Base-by-base conservation (phyloP, 805 yeast species). In the Hanseniaspora guilliermondii region DNA sequence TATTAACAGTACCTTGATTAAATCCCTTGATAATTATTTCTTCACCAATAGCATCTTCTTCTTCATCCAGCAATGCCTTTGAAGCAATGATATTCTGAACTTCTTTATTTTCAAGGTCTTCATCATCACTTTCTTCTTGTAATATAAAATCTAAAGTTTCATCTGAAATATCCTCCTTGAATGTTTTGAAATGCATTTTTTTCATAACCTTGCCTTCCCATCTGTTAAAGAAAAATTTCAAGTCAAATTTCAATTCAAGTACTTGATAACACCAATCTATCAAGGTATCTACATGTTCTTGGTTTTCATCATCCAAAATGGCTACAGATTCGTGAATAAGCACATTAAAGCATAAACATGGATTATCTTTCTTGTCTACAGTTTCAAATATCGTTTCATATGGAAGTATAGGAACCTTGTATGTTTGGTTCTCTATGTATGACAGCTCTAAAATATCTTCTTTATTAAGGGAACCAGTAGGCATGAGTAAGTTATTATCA, bases 241-340 rank as follows among this genome's bases (percentile, higher is more conserved):
- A 37, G 19, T 52, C 49, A 52, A 52, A 52, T 25, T 52, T 52
- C 12, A 52, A 24, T 37, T 52, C 55, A 1, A 52, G 17, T 0
- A 52, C 49, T 30, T 52, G 55, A 37, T 52, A 52, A 27, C 55
- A 52, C 55, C 55, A 52, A 24, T 52, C 55, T 16, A 52, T 52
- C 12, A 44, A 44, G 4, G 39, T 21, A 22, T 42, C 32, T 30
- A 21, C 27, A 4, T 24, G 22, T 27, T 52, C 49, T 27, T 42
- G 38, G 21, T 30, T 35, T 19, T 37, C 49, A 19, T 22, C 21
- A 8, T 52, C 55, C 14, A 52, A 36, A 42, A 52, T 17, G 25
- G 14, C 22, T 2, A 52, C 55, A 36, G 45, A 36, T 2, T 44
- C 33, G 30, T 52, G 55, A 6, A 52, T 44, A 8, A 52, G n/a